These are phyloP conservation scores for Hymenoscyphus albidus DNA, from an alignment of 2,329 filamentous ascomycete species.

Conservation along the genomic window DNA sequence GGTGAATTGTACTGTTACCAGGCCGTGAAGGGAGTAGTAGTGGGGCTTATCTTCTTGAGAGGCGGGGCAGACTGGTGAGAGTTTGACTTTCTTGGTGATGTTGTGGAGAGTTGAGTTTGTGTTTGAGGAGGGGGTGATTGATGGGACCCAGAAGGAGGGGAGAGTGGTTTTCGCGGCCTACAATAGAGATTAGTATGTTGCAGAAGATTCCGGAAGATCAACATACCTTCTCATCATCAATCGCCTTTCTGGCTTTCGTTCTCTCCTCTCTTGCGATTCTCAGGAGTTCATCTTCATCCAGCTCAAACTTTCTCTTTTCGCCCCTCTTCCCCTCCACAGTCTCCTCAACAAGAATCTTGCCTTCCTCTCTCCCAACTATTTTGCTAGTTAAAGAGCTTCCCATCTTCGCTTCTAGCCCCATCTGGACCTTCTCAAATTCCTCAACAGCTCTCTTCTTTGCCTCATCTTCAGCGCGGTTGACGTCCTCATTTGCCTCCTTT, in stretches of 20 bases:
- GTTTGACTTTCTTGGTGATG: constrained; percentile 59
- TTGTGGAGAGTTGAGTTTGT: constrained; percentile 53
- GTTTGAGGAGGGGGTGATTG: constrained; percentile 68
- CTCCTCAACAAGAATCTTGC: constrained; percentile 42
- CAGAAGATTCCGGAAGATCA: background rate
- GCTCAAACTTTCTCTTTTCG: constrained; percentile 71
- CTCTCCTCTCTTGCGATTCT: constrained; percentile 67
- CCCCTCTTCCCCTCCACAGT: constrained; percentile 37
- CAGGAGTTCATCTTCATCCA: constrained; percentile 73
- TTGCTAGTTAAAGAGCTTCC: constrained; percentile 33
- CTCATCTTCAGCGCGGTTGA: constrained; percentile 62
- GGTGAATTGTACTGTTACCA: constrained; percentile 73
- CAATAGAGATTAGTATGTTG: background rate
- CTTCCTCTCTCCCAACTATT: constrained; percentile 40
- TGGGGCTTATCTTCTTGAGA: constrained; percentile 66
- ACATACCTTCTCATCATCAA: constrained; percentile 67
- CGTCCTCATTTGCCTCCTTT: constrained; percentile 59
- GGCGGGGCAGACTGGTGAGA: constrained; percentile 71
- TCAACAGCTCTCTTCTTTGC: constrained; percentile 65
- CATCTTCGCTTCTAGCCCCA: constrained; percentile 50
- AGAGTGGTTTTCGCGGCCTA: constrained; percentile 60
- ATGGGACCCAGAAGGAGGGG: constrained; percentile 91
- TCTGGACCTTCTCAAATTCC: constrained; percentile 83
- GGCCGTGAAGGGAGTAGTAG: constrained; percentile 69
- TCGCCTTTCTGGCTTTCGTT: constrained; percentile 62